Evolutionary conservation across 140 eudicot genomes (phyloP).

Genomic region (Stevia rebaudiana): DNA sequence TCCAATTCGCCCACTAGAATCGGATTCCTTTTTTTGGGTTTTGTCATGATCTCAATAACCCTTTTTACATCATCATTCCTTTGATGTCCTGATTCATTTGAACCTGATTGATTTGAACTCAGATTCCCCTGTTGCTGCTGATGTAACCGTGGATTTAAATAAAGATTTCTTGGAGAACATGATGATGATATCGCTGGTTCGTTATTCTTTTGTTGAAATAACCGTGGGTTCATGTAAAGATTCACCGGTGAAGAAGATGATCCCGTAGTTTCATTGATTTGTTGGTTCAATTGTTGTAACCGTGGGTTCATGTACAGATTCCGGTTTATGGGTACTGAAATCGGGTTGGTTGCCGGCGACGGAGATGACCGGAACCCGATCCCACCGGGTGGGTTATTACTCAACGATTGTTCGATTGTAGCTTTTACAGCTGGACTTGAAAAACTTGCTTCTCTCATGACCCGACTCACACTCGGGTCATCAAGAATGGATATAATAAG

Average conservation of each 20-base stretch:
- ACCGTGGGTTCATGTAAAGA: too few relatives aligned
- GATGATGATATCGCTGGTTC: conserved; percentile 15
- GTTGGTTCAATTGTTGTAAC: conserved; percentile 4
- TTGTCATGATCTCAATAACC: conserved; percentile 63
- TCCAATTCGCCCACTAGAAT: conserved; percentile 82
- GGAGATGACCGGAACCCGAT: conserved; percentile 34
- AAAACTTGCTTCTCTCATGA: conserved; percentile 92
- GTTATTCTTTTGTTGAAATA: conserved; percentile 29
- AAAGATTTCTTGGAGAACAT: too few relatives aligned
- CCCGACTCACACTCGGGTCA: conserved; percentile 96
- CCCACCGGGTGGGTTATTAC: conserved; percentile 22
- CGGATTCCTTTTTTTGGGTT: conserved; percentile 67
- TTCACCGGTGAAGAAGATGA: too few relatives aligned
- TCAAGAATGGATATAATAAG: conserved; percentile 76
- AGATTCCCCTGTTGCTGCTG: conserved; percentile 31
- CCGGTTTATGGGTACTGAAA: conserved; percentile 35
- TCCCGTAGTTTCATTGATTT: too few relatives aligned
- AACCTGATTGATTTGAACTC: neutral
- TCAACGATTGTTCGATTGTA: conserved; percentile 66
- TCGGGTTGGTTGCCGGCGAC: conserved; percentile 11
- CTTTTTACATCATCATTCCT: conserved; percentile 68
- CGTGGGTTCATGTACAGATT: conserved; percentile 65
- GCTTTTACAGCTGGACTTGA: conserved; percentile 98
- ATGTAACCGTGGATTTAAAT: conserved; percentile 42
- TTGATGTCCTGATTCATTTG: conserved; percentile 20